Evolutionary conservation across 192 early-diverging fungal species (phyloP).

Genomic region (Lobosporangium transversale): DNA sequence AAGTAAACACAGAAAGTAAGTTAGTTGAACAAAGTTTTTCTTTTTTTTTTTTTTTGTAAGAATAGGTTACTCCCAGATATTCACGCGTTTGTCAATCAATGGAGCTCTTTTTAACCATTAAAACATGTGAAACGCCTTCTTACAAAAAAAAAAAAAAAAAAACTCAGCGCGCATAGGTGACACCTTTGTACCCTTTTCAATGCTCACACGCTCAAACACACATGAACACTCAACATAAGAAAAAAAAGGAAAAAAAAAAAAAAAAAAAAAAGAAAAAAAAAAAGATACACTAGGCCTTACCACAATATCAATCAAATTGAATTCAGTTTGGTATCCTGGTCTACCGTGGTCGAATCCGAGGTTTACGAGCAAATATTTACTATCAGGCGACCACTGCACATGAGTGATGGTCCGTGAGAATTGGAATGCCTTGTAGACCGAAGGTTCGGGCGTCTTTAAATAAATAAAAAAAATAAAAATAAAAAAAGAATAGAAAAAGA

Average conservation of each 20-base stretch:
- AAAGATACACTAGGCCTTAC: no score
- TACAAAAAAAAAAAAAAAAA: no score
- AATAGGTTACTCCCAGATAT: no score
- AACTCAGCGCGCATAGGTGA: no score
- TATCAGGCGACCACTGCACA: constrained; percentile 39
- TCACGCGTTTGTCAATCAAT: no score
- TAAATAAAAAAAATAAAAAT: constrained; percentile 1
- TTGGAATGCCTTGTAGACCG: constrained; percentile 19
- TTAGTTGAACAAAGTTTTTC: not conserved
- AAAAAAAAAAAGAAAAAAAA: no score
- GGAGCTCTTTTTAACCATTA: no score
- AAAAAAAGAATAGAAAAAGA: not conserved
- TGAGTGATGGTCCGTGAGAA: constrained; percentile 30
- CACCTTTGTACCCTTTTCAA: not conserved
- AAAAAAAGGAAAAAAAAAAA: not conserved
- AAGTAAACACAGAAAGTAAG: not conserved
- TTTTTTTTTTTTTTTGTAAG: not conserved
- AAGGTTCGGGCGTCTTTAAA: constrained; percentile 35
- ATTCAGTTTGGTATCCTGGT: constrained; percentile 1
- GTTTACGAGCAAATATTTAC: constrained; percentile 35
- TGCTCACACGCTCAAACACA: not conserved
- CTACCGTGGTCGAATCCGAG: constrained; percentile 9
- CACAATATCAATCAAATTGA: constrained; percentile 12
- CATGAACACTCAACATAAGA: not conserved
- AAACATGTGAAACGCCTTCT: no score